Evolutionary conservation across 2,329 filamentous ascomycete species (phyloP), one percentile per base, ranked within the genome.

Genomic region (Aspergillus quadricinctus): DNA sequence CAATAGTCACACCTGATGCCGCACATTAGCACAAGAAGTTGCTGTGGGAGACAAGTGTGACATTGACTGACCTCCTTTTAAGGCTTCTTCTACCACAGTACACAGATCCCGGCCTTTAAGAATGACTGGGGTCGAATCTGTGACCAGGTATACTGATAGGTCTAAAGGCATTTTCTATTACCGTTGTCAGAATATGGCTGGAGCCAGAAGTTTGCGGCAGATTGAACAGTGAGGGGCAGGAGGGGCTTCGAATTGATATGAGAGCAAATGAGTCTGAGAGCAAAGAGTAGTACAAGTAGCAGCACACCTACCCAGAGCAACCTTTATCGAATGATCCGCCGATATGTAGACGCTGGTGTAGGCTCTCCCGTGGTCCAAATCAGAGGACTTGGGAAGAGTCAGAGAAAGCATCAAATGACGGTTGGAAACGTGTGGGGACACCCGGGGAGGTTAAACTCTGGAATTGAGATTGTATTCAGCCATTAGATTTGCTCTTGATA

Each of bases 131-230:
- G 92, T 96, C 51, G 91, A 94, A 80, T 97, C 92, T 4, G 92
- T 97, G 64, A 97, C 92, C 56, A 97, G 82, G 72, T 97, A 97
- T 41, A 97, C 79, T 50, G 88, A 87, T 72, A 95, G 92, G 75
- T 96, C 86, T 49, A 88, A 79, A 21, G 76, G 68, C 69, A 73
- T 76, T 60, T 57, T 78, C 54, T 57, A 55, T 60, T 61, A 8
- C 19, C 43, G 4, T 46, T 23, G 21, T 46, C 21, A 46, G 23
- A 21, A 23, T 58, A 54, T 55, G 53, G 51, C 50, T 46, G 56
- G 45, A 56, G 31, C 11, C 11, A 61, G 51, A 61, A 56, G 57
- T 59, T 61, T 53, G 37, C 35, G 56, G 46, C 52, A 53, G 31
- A 37, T 7, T 2, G 31, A 37, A 37, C 31, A 17, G 31, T 7